Base-by-base conservation (phyloP, 2,329 filamentous ascomycete genomes). In the Claviceps purpurea region DNA sequence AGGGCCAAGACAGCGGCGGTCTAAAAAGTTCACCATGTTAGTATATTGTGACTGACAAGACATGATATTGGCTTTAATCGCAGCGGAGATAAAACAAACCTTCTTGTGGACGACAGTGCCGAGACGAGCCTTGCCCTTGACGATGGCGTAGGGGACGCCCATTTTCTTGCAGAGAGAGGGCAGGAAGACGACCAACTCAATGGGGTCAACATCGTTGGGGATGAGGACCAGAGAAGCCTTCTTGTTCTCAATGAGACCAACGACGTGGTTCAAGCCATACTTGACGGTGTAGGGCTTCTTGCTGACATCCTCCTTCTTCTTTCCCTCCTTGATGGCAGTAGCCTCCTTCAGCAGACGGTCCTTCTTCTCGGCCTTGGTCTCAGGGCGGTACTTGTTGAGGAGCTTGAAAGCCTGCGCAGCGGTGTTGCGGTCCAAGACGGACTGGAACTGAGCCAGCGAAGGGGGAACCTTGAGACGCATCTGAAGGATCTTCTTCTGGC, bases 301-400 rank as follows among this genome's bases (percentile, higher is more conserved):
- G 86, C 82, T 88, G 71, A 95, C 91, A 68, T 95, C 90, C 82
- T 98, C 94, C 87, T 97, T 97, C 87, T 97, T 98, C 87, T 97
- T 96, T 74, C 94, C 93, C 75, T 97, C 90, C 72, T 89, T 84
- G 72, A 98, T 83, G 68, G 93, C 94, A 65, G 90, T 95, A 60
- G 94, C 93, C 83, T 98, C 93, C 82, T 95, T 89, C 73, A 87
- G 83, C 61, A 98, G 81, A 77, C 93, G 89, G 81, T 98, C 94
- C 85, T 97, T 98, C 89, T 98, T 98, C 85, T 97, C 91, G 65
- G 80, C 78, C 85, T 96, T 97, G 74, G 88, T 94, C 83, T 98
- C 93, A 63, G 93, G 93, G 67, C 91, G 89, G 86, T 98, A 98
- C 83, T 98, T 98, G 87, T 95, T 95, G 70, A 98, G 87, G 70